Evolutionary conservation across 2,329 filamentous ascomycete species (phyloP), one percentile per base, ranked within the genome.

Genomic region (Pyricularia sp.): DNA sequence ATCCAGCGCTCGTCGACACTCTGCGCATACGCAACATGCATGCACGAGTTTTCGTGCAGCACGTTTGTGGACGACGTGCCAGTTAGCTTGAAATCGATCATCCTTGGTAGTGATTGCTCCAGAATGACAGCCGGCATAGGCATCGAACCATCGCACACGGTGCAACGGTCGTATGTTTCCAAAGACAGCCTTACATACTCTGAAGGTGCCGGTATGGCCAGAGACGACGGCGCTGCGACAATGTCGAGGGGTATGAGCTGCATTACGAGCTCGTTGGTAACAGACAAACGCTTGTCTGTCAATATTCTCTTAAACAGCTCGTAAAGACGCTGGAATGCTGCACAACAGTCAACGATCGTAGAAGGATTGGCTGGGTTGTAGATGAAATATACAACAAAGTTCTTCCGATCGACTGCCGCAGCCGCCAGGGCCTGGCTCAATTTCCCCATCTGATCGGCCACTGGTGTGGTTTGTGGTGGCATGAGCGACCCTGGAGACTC

Each of bases 1-100:
- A 95, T 80, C 93, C 93, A 97, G 10, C 89, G 83, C 25, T 90
- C 87, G 76, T 94, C 91, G 12, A 89, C 82, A 74, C 91, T 94
- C 69, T 89, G 85, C 1, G 90, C 87, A 74, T 96, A 96, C 1
- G 90, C 91, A 64, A 96, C 81, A 76, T 97, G 92, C 33, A 97
- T 87, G 74, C 90, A 90, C 0, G 88, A 91, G 72, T 93, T 92
- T 75, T 95, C 92, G 69, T 90, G 87, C 68, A 95, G 81, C 6
- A 94, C 80, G 23, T 92, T 91, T 23, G 88, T 85, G 0, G 91
- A 92, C 2, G 91, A 90, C 17, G 86, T 87, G 0, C 86, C 78
- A 1, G 82, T 84, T 2, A 94, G 79, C 75, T 92, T 91, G 78
- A 96, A 95, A 66, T 92, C 90, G 68, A 96, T 90, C 31, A 83